Conservation (phyloP, 768 basidiomycete genomes). For the Termitomyces sp. region DNA sequence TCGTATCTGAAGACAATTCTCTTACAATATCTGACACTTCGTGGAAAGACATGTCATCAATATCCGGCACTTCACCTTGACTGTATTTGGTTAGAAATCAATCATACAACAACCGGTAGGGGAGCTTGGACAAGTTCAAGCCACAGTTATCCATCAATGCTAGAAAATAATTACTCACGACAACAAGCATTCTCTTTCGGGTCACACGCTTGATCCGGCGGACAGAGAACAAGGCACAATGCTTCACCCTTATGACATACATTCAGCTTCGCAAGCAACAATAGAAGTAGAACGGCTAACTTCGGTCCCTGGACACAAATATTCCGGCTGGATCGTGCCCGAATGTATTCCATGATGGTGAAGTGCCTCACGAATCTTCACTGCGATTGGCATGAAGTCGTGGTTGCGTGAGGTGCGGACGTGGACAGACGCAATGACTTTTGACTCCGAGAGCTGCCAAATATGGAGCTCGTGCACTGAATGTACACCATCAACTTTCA, state of each 20-base stretch:
- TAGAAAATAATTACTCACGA: slow-evolving; percentile 47
- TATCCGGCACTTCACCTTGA: neutral
- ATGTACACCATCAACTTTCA: slow-evolving; percentile 15
- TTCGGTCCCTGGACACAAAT: slow-evolving; percentile 37
- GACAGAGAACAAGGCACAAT: slow-evolving; percentile 71
- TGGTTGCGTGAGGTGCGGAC: slow-evolving; percentile 76
- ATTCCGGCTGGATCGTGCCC: slow-evolving; percentile 92
- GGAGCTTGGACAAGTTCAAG: slow-evolving; percentile 36
- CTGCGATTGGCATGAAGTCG: slow-evolving; percentile 91
- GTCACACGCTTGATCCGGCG: slow-evolving; percentile 63
- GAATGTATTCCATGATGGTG: slow-evolving; percentile 94
- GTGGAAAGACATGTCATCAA: neutral
- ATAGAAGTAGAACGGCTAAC: slow-evolving; percentile 24
- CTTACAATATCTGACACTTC: too few relatives aligned
- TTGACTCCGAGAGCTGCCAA: slow-evolving; percentile 88
- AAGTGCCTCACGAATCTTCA: slow-evolving; percentile 76
- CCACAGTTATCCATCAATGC: neutral
- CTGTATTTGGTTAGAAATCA: slow-evolving; percentile 1
- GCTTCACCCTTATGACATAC: slow-evolving; percentile 34
- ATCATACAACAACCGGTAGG: slow-evolving; percentile 36
- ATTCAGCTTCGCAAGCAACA: neutral
- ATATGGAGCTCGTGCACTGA: slow-evolving; percentile 16
- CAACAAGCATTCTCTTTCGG: slow-evolving; percentile 74
- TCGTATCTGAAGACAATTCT: too few relatives aligned
- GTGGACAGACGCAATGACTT: slow-evolving; percentile 94